A percentile compares a stretch with the other conserved stretches of the same genome.
These are phyloP conservation scores for Russula compacta DNA, from an alignment of 768 basidiomycete genomes.

Conservation along the genomic window DNA sequence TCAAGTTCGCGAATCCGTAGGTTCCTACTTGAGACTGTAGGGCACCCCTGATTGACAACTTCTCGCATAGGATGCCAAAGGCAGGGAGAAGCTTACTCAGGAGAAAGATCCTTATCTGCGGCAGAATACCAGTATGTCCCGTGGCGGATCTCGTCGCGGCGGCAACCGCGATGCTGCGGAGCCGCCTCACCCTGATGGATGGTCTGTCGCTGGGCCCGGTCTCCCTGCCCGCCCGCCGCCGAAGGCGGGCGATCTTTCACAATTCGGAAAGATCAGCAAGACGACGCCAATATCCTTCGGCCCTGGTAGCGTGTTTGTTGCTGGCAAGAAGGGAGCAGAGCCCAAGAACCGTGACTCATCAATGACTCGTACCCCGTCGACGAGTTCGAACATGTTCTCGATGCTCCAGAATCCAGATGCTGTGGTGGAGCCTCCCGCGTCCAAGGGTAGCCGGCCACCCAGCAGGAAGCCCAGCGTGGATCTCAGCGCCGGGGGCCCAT, in stretches of 20 bases:
- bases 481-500: constrained; percentile 35
- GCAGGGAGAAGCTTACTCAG: constrained; percentile 67
- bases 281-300: constrained; percentile 65
- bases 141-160: constrained; percentile 85
- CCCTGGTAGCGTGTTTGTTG: constrained; percentile 77
- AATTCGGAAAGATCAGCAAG: constrained; percentile 81
- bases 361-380: constrained; percentile 62
- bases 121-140: constrained; percentile 67
- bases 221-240: constrained; percentile 43
- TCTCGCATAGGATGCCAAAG: constrained; percentile 57
- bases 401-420: constrained; percentile 64
- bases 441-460: constrained; percentile 44
- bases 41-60: neutral
- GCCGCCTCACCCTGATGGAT: constrained; percentile 72
- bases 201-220: constrained; percentile 40
- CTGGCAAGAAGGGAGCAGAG: constrained; percentile 49
- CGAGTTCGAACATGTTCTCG: constrained; percentile 80
- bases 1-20: constrained; percentile 76
- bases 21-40: constrained; percentile 25
- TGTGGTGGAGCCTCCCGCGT: constrained; percentile 35
- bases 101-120: constrained; percentile 62
- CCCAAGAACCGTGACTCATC: constrained; percentile 53
- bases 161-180: constrained; percentile 51
- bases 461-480: constrained; percentile 46
- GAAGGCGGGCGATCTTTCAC: constrained; percentile 78